phyloP scores from a whole-genome alignment of 2,329 filamentous ascomycete genomes.

The Sordariomycetes sp. region DNA sequence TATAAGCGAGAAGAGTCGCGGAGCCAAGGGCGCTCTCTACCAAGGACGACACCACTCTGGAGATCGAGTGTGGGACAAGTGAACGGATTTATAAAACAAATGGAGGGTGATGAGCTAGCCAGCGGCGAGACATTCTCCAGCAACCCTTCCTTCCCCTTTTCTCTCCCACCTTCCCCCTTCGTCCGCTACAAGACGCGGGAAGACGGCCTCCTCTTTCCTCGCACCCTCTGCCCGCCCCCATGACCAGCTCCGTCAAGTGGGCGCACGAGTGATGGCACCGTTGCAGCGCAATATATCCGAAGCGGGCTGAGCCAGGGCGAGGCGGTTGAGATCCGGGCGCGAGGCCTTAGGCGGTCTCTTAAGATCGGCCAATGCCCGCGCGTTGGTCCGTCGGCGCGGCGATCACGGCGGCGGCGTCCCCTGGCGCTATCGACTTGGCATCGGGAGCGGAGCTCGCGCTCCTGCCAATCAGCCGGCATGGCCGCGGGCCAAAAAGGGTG shows the following conservation, averaged over 20 bases:
- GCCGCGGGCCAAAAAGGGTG: too few relatives aligned
- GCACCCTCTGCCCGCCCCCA: background rate
- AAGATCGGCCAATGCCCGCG: background rate
- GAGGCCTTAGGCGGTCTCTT: background rate
- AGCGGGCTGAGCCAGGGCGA: background rate
- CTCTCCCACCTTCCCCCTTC: too few relatives aligned
- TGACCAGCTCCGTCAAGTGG: background rate
- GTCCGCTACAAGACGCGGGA: background rate
- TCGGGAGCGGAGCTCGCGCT: background rate
- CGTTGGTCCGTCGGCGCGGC: background rate
- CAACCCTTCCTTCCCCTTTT: background rate
- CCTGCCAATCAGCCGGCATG: background rate
- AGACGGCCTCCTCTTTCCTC: too few relatives aligned
- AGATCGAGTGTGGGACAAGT: background rate
- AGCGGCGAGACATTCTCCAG: background rate
- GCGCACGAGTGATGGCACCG: background rate
- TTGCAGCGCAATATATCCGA: background rate
- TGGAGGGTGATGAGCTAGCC: background rate
- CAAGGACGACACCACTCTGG: background rate
- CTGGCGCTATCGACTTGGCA: background rate
- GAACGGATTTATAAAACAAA: background rate
- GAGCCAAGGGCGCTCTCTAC: background rate
- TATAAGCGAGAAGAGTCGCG: background rate
- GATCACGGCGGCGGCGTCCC: background rate
- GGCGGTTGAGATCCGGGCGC: background rate